A percentile compares a stretch with the other conserved stretches of the same genome.
phyloP scores from a whole-genome alignment of 2,329 filamentous ascomycete genomes.

The Fusarium nelsonii region DNA sequence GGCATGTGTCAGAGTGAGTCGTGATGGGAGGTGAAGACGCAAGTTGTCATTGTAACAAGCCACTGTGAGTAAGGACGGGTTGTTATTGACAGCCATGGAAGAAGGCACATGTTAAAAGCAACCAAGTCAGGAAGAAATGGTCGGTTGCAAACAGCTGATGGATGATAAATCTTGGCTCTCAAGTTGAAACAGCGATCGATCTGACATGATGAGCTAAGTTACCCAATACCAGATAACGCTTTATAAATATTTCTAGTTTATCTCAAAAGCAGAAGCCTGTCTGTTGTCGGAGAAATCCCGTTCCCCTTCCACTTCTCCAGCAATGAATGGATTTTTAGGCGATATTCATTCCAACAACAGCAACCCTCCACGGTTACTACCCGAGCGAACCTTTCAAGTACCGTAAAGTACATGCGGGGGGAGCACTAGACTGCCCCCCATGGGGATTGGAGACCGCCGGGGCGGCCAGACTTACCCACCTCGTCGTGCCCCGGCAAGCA shows the following conservation, averaged over 20 bases:
- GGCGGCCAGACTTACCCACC: slow-evolving; percentile 13
- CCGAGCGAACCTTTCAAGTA: slow-evolving; percentile 25
- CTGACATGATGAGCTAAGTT: too few relatives aligned
- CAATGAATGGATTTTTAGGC: background rate
- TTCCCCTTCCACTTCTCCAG: slow-evolving; percentile 8
- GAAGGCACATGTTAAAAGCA: slow-evolving; percentile 13
- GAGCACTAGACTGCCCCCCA: slow-evolving; percentile 20
- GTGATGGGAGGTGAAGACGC: slow-evolving; percentile 1
- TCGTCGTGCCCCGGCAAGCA: slow-evolving; percentile 16
- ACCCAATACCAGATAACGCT: background rate
- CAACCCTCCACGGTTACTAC: slow-evolving; percentile 1
- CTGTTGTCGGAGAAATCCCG: background rate
- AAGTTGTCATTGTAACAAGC: slow-evolving; percentile 20
- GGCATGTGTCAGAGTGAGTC: slow-evolving; percentile 37
- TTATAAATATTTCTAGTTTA: background rate
- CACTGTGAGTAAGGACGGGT: slow-evolving; percentile 17
- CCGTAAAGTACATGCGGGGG: slow-evolving; percentile 29
- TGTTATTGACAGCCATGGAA: background rate
- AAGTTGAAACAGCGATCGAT: background rate
- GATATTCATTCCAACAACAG: background rate
- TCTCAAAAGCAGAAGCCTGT: background rate
- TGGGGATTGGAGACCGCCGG: slow-evolving; percentile 43
- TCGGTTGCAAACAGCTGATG: slow-evolving; percentile 14
- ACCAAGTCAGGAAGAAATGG: slow-evolving; percentile 5
- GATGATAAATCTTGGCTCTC: slow-evolving; percentile 5